These are phyloP conservation scores for Ascochyta rabiei DNA, from an alignment of 2,329 filamentous ascomycete species.

Conservation along the genomic window DNA sequence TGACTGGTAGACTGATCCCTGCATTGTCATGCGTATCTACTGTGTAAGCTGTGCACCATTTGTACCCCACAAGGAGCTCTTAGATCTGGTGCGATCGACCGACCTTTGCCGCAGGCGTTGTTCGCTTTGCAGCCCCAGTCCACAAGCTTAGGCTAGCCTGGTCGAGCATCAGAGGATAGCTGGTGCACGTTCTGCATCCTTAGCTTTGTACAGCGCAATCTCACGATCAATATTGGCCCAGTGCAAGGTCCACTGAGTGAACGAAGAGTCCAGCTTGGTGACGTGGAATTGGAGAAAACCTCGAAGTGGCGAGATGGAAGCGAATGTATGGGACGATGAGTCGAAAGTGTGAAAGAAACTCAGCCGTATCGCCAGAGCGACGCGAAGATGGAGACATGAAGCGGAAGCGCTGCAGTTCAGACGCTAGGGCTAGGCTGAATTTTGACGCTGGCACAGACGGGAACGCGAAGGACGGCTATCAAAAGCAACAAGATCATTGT, in stretches of 20 bases:
- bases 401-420: no score
- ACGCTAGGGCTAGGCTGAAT: no score
- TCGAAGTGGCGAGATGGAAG: background rate
- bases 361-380: background rate
- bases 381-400: background rate
- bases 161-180: no score
- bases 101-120: background rate
- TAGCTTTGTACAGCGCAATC: no score
- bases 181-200: no score
- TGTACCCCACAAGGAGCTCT: background rate
- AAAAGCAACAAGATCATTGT: no score
- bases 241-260: no score
- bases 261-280: no score
- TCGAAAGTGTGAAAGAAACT: background rate
- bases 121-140: background rate
- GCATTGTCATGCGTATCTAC: background rate
- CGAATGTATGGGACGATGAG: background rate
- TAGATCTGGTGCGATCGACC: background rate
- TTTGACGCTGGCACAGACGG: no score
- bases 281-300: no score
- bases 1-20: background rate
- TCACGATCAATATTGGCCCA: no score
- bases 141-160: background rate
- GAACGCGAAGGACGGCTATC: no score
- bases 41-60: background rate